Evolutionary conservation across 495 filamentous ascomycete species (phyloP).

Genomic region (Cenococcum geophilum): DNA sequence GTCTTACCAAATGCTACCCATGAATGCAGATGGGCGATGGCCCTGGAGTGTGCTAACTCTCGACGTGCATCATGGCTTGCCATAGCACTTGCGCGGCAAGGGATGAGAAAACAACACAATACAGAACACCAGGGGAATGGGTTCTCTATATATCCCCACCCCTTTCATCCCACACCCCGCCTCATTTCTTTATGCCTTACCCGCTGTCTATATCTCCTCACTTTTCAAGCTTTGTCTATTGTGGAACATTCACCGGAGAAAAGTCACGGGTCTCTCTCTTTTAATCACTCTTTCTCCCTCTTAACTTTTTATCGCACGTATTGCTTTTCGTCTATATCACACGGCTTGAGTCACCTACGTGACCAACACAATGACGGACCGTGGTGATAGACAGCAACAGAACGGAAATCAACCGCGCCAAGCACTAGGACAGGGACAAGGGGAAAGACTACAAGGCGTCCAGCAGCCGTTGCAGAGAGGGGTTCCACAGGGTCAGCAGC

Average conservation of each 20-base stretch:
- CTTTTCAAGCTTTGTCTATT: not conserved
- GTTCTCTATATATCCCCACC: constrained; percentile 2
- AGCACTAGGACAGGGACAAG: not conserved
- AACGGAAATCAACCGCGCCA: not conserved
- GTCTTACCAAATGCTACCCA: not conserved
- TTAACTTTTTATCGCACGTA: not conserved
- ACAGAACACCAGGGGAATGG: not conserved
- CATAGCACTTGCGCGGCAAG: not conserved
- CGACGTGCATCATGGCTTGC: constrained; percentile 2
- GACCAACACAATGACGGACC: not conserved
- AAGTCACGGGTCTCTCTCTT: not conserved
- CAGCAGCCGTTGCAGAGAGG: not conserved
- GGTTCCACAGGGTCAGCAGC: not conserved
- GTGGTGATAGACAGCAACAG: not conserved
- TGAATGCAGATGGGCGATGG: not conserved
- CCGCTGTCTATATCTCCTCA: not conserved
- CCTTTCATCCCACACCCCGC: not conserved
- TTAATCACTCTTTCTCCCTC: not conserved
- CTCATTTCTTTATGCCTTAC: not conserved
- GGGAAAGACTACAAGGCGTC: not conserved
- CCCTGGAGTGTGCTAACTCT: not conserved
- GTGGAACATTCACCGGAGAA: not conserved
- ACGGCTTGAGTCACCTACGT: not conserved
- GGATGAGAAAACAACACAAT: not conserved
- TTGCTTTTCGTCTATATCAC: not conserved